phyloP scores from a whole-genome alignment of 2,329 filamentous ascomycete species.

The Emmonsia crescens region DNA sequence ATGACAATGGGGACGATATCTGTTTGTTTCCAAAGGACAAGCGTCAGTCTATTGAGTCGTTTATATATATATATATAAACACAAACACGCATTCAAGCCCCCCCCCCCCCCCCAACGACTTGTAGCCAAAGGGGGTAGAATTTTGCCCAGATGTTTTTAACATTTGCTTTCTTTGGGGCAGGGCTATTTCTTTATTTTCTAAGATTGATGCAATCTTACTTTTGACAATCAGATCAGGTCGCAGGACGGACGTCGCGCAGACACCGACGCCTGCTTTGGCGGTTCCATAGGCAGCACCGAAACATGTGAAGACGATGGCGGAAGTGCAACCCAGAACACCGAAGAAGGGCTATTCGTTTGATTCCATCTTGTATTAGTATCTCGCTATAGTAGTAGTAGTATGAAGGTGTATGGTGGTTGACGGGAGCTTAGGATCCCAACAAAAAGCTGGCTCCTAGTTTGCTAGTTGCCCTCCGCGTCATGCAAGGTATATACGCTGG shows the following conservation, averaged over 20 bases:
- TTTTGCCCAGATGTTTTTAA: no score
- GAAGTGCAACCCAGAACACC: constrained; percentile 94
- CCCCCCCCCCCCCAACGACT: no score
- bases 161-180: background rate
- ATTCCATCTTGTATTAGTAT: constrained; percentile 10
- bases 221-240: constrained; percentile 98
- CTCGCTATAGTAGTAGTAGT: constrained; percentile 12
- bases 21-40: constrained; percentile 28
- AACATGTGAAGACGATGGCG: constrained; percentile 92
- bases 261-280: constrained; percentile 99
- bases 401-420: constrained; percentile 3
- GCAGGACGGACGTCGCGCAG: constrained; percentile 92
- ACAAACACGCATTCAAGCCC: no score
- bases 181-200: background rate
- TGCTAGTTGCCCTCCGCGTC: background rate
- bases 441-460: background rate
- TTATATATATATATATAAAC: background rate
- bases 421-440: background rate
- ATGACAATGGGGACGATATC: constrained; percentile 99
- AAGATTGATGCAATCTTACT: constrained; percentile 52
- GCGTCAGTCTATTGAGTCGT: background rate
- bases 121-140: no score
- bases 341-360: constrained; percentile 63
- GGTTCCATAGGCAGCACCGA: constrained; percentile 95
- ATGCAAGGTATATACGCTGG: no score